These are phyloP conservation scores for Yarrowia keelungensis DNA, from an alignment of 805 yeast genomes.

Conservation along the genomic window DNA sequence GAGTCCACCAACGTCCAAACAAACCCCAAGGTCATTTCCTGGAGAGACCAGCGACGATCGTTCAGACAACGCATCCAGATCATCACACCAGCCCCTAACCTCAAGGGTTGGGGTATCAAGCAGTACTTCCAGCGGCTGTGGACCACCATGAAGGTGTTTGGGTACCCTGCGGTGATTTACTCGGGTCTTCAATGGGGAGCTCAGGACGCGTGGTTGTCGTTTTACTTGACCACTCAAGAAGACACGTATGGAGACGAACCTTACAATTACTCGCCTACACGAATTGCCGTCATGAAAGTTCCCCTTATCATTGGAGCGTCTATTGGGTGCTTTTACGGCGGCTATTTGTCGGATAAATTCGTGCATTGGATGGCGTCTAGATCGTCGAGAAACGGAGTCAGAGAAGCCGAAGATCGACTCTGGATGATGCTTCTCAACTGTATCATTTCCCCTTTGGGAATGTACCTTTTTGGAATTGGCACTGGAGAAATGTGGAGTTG, in stretches of 20 bases:
- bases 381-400: slow-evolving; percentile 54
- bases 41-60: slow-evolving; percentile 48
- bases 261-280: slow-evolving; percentile 67
- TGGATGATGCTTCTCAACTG: slow-evolving; percentile 59
- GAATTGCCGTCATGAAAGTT: slow-evolving; percentile 77
- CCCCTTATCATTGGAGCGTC: slow-evolving; percentile 66
- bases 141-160: slow-evolving; percentile 51
- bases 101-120: slow-evolving; percentile 68
- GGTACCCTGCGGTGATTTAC: slow-evolving; percentile 63
- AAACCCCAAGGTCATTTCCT: slow-evolving; percentile 48
- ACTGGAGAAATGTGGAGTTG: slow-evolving; percentile 62
- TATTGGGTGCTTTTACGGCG: slow-evolving; percentile 58
- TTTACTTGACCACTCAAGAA: slow-evolving; percentile 76
- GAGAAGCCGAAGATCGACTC: slow-evolving; percentile 64
- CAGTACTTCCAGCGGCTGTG: slow-evolving; percentile 66
- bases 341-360: slow-evolving; percentile 61
- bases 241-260: slow-evolving; percentile 70
- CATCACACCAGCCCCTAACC: slow-evolving; percentile 57
- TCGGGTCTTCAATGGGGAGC: slow-evolving; percentile 77
- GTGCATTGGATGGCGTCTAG: slow-evolving; percentile 61
- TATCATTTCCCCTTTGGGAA: slow-evolving; percentile 61
- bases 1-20: slow-evolving; percentile 32
- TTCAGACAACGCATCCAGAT: slow-evolving; percentile 54
- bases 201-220: slow-evolving; percentile 77
- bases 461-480: slow-evolving; percentile 69